Percentiles rank a stretch among this genome's conserved stretches.
Evolutionary conservation across 192 early-diverging fungal species (phyloP).

Genomic region (Thamnidium elegans): DNA sequence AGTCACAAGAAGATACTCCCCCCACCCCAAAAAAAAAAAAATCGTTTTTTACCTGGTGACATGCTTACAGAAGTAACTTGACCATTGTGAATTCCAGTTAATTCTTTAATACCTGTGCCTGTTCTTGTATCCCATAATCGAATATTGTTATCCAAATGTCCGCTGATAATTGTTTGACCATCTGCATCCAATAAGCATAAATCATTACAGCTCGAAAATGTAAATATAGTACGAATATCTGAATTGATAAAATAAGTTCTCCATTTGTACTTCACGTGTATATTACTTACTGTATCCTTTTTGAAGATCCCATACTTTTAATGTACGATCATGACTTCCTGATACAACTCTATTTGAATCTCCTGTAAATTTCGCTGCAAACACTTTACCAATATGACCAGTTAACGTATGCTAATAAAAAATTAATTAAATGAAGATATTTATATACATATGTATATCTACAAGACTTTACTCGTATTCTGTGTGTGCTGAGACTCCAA

Average conservation of each 20-base stretch:
- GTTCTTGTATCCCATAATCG: constrained; percentile 87
- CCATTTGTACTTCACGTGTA: background rate
- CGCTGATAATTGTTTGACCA: constrained; percentile 81
- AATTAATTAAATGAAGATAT: constrained; percentile 1
- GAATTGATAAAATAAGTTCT: background rate
- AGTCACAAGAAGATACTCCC: background rate
- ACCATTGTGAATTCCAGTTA: constrained; percentile 81
- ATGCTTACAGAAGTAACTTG: constrained; percentile 87
- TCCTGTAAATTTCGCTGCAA: constrained; percentile 78
- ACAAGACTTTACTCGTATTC: constrained; percentile 54
- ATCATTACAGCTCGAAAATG: constrained; percentile 94
- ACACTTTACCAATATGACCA: constrained; percentile 94
- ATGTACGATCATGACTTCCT: constrained; percentile 92
- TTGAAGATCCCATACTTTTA: constrained; percentile 94
- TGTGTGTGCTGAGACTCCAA: constrained; percentile 77
- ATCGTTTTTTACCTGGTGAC: constrained; percentile 52
- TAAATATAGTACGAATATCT: constrained; percentile 86
- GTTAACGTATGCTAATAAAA: constrained; percentile 81
- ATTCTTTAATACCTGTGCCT: constrained; percentile 78
- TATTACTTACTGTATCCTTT: constrained; percentile 77
- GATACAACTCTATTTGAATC: constrained; percentile 81
- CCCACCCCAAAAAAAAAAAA: no score
- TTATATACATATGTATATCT: background rate
- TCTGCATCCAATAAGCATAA: constrained; percentile 73
- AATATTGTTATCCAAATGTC: constrained; percentile 92